phyloP scores from a whole-genome alignment of 306 rosid species.

The Glycine tomentella region DNA sequence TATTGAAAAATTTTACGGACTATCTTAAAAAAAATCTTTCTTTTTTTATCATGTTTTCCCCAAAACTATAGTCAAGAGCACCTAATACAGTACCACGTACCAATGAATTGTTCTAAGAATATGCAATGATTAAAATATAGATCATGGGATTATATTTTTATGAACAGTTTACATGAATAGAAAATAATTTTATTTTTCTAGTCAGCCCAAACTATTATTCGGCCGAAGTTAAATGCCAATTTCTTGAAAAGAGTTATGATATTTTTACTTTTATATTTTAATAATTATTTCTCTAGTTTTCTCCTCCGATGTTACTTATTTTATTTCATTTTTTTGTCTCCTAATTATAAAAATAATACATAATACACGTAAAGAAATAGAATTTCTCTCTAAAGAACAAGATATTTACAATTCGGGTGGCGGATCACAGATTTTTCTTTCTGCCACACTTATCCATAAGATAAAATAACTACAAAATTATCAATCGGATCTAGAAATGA shows the following conservation, averaged over 20 bases:
- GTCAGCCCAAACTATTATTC: too few species aligned
- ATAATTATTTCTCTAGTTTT: background rate
- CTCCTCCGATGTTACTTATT: background rate
- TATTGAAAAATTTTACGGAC: too few species aligned
- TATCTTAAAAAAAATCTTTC: too few species aligned
- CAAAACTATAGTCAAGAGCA: accelerated
- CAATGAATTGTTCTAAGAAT: background rate
- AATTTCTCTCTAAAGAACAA: background rate
- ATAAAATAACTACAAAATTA: background rate
- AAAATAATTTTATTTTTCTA: too few species aligned
- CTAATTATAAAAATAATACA: background rate
- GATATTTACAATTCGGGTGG: constrained; percentile 26
- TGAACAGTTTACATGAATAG: background rate
- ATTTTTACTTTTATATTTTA: background rate
- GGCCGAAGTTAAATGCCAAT: too few species aligned
- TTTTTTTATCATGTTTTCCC: too few species aligned
- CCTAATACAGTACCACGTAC: too few species aligned
- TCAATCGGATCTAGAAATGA: background rate
- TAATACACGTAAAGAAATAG: background rate
- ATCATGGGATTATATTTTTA: background rate
- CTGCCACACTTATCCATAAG: constrained; percentile 26
- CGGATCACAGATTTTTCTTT: background rate
- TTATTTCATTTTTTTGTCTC: too few species aligned
- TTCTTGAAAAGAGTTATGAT: background rate
- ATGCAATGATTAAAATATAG: background rate